A percentile compares a stretch with the other conserved stretches of the same genome.
Conservation (phyloP, 2,329 filamentous ascomycete species). For the Aspergillus terreus region DNA sequence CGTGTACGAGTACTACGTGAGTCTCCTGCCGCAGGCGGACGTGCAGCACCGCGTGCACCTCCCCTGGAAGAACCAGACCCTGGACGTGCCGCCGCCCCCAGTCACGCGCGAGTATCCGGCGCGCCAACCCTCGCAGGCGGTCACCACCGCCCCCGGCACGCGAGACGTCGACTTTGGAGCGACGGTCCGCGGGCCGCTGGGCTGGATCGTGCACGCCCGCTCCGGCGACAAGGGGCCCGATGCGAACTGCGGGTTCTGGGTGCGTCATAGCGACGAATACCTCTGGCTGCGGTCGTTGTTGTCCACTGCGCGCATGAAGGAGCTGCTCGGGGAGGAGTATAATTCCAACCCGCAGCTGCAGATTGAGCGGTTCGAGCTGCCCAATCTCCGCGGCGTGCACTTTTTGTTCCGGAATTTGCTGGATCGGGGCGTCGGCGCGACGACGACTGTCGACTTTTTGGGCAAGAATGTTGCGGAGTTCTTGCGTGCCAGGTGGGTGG, state of each 20-base stretch:
- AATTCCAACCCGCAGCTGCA: conserved; percentile 8
- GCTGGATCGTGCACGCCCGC: conserved; percentile 34
- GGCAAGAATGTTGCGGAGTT: conserved; percentile 38
- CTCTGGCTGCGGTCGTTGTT: conserved; percentile 36
- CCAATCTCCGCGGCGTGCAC: conserved; percentile 37
- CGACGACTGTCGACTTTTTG: conserved; percentile 33
- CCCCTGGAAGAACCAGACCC: conserved; percentile 16
- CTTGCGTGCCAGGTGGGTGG: conserved; percentile 29
- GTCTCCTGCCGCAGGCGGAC: conserved; percentile 22
- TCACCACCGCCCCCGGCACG: conserved; percentile 4
- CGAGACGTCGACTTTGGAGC: conserved; percentile 18
- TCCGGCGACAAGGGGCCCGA: conserved; percentile 46
- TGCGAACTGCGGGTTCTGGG: conserved; percentile 47
- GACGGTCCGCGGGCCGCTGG: conserved; percentile 23
- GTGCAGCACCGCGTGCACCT: conserved; percentile 26
- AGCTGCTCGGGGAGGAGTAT: conserved; percentile 24
- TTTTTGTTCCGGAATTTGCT: conserved; percentile 35
- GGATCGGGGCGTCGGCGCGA: conserved; percentile 32
- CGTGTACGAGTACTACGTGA: conserved; percentile 30
- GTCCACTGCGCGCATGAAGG: conserved; percentile 13
- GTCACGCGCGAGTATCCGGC: conserved; percentile 13
- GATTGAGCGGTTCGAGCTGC: conserved; percentile 47
- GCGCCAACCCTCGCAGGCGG: conserved; percentile 16
- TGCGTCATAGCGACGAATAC: conserved; percentile 40
- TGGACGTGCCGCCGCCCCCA: conserved; percentile 16